Evolutionary conservation across 2,329 filamentous ascomycete genomes (phyloP), one percentile per base, ranked within the genome.

Genomic region (Graphiopsis chlorocephala): DNA sequence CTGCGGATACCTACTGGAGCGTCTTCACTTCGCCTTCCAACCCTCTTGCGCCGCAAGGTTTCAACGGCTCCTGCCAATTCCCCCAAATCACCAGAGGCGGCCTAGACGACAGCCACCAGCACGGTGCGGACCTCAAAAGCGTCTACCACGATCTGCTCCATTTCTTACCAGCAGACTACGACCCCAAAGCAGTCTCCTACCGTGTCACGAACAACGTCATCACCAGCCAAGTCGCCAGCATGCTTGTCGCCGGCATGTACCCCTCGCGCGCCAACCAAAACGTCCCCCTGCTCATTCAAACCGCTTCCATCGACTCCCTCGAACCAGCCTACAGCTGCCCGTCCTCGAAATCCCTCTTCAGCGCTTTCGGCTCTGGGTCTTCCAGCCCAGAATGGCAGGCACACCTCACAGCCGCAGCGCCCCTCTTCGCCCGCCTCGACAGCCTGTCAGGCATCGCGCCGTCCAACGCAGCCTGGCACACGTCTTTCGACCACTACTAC

Each of bases 191-290:
- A 17, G 81, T 91, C 35, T 77, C 76, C 57, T 94, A 89, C 76
- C 84, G 91, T 61, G 90, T 94, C 12, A 93, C 91, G 0, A 91
- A 91, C 74, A 95, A 95, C 76, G 82, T 88, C 59, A 94, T 96
- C 72, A 95, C 92, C 2, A 90, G 86, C 71, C 90, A 95, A 76
- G 91, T 94, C 17, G 90, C 89, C 12, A 85, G 88, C 64, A 91
- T 92, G 85, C 76, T 94, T 7, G 83, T 92, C 63, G 80, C 84
- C 64, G 91, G 89, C 64, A 92, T 92, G 87, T 90, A 86, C 77
- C 78, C 78, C 0, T 76, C 67, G 15, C 70, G 69, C 11, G 68
- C 71, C 6, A 35, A 70, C 25, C 63, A 68, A 20, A 66, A 73
- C 20, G 67, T 77, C 1, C 74, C 78, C 1, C 75, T 84, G 0